Evolutionary conservation across 2,329 filamentous ascomycete species (phyloP), one percentile per base, ranked within the genome.

Genomic region (Hymenoscyphus occultus): DNA sequence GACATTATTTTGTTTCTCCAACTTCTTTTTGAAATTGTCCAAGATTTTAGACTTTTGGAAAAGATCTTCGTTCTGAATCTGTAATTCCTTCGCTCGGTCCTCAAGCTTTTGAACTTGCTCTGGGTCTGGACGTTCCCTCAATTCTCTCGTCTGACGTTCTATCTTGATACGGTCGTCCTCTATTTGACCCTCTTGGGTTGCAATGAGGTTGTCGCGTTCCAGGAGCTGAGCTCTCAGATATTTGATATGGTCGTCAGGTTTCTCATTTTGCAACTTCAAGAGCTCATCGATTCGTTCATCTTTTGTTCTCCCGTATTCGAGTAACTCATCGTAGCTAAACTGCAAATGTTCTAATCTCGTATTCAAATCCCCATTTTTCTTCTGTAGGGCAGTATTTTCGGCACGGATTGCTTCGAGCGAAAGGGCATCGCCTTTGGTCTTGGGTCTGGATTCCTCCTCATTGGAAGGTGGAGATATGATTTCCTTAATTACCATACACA

Each of bases 181-280:
- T 12, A 89, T 77, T 70, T 90, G 84, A 22, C 83, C 82, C 74
- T 93, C 90, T 70, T 92, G 85, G 31, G 81, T 84, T 48, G 87
- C 86, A 72, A 93, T 93, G 60, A 92, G 80, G 65, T 89, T 83
- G 74, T 91, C 88, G 71, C 90, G 87, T 71, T 92, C 86, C 51
- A 84, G 83, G 31, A 89, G 79, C 69, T 84, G 83, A 56, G 79
- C 78, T 70, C 88, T 80, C 70, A 90, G 78, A 66, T 81, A 77
- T 76, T 80, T 79, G 68, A 86, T 82, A 60, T 82, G 78, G 63
- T 82, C 80, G 28, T 78, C 82, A 74, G 78, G 84, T 75, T 79
- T 80, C 76, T 80, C 77, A 74, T 85, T 78, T 78, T 85, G 77
- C 76, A 80, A 74, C 63, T 71, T 70, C 66, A 73, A 64, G 19